phyloP scores from a whole-genome alignment of 192 early-diverging fungal genomes.

The Coemansia javaensis region DNA sequence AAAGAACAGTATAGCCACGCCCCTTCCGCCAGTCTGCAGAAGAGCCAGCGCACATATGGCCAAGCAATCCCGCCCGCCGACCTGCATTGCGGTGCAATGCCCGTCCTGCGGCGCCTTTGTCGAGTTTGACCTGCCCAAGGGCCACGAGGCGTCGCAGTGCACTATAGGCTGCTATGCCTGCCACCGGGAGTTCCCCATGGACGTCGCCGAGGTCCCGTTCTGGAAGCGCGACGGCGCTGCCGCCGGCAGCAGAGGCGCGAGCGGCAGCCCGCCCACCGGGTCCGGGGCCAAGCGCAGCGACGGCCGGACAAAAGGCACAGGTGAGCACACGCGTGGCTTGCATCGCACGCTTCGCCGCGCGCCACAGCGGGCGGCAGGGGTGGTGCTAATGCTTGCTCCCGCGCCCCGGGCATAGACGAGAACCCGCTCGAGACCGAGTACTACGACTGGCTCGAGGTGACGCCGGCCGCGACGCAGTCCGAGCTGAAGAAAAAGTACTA shows the following conservation, averaged over 20 bases:
- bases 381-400: background rate
- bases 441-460: conserved; percentile 84
- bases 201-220: conserved; percentile 48
- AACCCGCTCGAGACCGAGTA: conserved; percentile 77
- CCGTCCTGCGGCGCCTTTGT: conserved; percentile 42
- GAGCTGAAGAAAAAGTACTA: conserved; percentile 94
- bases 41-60: too few species aligned
- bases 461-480: conserved; percentile 64
- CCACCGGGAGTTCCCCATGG: conserved; percentile 45
- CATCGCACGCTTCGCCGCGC: too few species aligned
- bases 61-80: conserved; percentile 44
- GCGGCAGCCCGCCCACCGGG: conserved; percentile 2
- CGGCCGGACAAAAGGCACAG: conserved; percentile 41
- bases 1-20: too few species aligned
- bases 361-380: background rate
- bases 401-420: conserved; percentile 50
- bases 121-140: conserved; percentile 48
- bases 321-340: background rate
- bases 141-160: conserved; percentile 24
- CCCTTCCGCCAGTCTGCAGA: too few species aligned
- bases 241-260: background rate
- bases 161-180: conserved; percentile 40
- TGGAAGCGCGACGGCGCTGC: conserved; percentile 22
- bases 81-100: conserved; percentile 48
- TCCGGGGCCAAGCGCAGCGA: conserved; percentile 28